These are phyloP conservation scores for Pilaira anomala DNA, from an alignment of 192 early-diverging fungal genomes.

Conservation along the genomic window DNA sequence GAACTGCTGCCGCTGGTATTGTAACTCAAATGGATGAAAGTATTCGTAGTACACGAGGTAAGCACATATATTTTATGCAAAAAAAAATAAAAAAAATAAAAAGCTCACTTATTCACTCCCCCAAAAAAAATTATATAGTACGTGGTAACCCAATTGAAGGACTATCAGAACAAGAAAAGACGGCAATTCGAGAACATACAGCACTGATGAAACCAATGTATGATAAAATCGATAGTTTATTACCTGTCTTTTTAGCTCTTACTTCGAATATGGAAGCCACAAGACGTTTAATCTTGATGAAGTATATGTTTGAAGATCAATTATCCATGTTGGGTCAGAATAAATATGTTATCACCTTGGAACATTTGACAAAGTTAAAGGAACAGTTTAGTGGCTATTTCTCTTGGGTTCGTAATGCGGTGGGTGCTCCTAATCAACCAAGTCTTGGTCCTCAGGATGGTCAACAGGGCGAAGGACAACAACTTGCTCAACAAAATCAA, in stretches of 20 bases:
- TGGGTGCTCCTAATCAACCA: constrained; percentile 7
- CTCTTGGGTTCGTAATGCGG: constrained; percentile 42
- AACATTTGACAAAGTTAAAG: constrained; percentile 42
- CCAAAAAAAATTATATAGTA: not conserved
- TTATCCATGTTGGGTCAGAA: constrained; percentile 40
- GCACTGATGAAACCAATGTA: constrained; percentile 41
- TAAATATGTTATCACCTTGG: constrained; percentile 44
- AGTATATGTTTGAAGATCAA: constrained; percentile 55
- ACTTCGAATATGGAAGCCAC: constrained; percentile 46
- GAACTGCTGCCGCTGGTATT: constrained; percentile 30
- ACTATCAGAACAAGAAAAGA: constrained; percentile 42
- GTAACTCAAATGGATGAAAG: constrained; percentile 41
- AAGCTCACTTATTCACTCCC: not conserved
- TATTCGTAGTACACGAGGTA: constrained; percentile 43
- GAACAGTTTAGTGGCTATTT: constrained; percentile 50
- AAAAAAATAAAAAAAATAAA: not conserved
- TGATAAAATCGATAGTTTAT: constrained; percentile 44
- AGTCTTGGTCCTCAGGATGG: not conserved
- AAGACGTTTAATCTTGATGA: constrained; percentile 47
- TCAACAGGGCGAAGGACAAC: constrained; percentile 3
- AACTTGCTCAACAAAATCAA: not conserved
- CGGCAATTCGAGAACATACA: constrained; percentile 39
- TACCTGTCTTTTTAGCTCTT: constrained; percentile 46
- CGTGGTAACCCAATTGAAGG: constrained; percentile 27
- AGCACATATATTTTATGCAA: not conserved